Conservation (phyloP, 768 basidiomycete genomes). For the Inosperma sp. region DNA sequence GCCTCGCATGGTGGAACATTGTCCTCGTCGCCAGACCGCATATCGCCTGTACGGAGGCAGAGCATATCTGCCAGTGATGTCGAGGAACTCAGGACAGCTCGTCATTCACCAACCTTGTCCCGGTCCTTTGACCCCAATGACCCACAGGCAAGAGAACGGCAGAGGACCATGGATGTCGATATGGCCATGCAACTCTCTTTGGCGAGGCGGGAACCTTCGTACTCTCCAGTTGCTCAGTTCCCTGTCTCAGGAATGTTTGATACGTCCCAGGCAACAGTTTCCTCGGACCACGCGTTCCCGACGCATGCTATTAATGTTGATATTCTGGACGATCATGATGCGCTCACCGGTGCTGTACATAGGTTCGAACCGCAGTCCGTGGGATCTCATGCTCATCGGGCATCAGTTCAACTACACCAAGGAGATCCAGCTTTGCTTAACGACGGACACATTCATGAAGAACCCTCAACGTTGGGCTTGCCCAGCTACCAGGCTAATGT, state of each 20-base stretch:
- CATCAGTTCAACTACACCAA: background rate
- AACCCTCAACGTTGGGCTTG: conserved; percentile 39
- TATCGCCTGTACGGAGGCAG: conserved; percentile 39
- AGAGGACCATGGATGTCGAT: conserved; percentile 91
- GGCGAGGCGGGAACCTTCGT: conserved; percentile 61
- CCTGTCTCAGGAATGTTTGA: conserved; percentile 6
- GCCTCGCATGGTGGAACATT: conserved; percentile 33
- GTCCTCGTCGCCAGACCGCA: conserved; percentile 38
- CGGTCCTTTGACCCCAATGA: conserved; percentile 67
- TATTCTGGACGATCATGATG: conserved; percentile 5
- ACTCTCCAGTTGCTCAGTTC: conserved; percentile 25
- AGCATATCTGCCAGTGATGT: conserved; percentile 39
- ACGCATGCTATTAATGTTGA: background rate
- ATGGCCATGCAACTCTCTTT: conserved; percentile 80
- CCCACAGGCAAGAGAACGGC: conserved; percentile 75
- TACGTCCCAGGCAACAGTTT: conserved; percentile 16
- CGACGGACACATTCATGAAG: conserved; percentile 35
- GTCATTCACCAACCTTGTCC: conserved; percentile 58
- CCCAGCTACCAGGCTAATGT: conserved; percentile 67
- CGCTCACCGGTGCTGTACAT: background rate
- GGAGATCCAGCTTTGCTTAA: background rate
- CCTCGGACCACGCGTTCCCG: conserved; percentile 8
- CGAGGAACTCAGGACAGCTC: conserved; percentile 25
- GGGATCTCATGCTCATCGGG: background rate
- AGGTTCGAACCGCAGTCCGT: conserved; percentile 3